Evolutionary conservation across 352 stramenopile genomes (phyloP).

Genomic region (Pythium oligandrum): DNA sequence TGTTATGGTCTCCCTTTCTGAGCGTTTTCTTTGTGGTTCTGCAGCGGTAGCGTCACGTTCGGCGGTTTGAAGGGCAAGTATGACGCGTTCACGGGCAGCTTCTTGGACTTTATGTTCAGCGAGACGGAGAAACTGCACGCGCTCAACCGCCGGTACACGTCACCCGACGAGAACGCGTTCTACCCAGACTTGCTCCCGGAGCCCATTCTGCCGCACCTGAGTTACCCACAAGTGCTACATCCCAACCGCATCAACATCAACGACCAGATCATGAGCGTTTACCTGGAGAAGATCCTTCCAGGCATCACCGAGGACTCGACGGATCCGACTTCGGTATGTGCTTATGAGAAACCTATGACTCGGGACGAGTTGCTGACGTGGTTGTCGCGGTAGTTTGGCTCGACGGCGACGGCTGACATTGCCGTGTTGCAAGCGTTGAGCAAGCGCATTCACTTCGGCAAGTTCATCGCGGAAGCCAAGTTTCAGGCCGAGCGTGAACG

Average conservation of each 20-base stretch:
- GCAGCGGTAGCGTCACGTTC: constrained; percentile 65
- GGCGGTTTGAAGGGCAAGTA: constrained; percentile 83
- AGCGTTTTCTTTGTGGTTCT: background rate
- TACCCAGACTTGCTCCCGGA: constrained; percentile 91
- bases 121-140: constrained; percentile 95
- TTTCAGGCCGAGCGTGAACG: constrained; percentile 89
- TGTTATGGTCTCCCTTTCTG: background rate
- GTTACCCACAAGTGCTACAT: constrained; percentile 92
- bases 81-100: constrained; percentile 76
- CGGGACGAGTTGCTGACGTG: no score
- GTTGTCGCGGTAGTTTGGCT: constrained; percentile 52
- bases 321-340: constrained; percentile 72
- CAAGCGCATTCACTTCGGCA: constrained; percentile 98
- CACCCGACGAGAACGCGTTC: constrained; percentile 97
- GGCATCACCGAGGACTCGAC: constrained; percentile 85
- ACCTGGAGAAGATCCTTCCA: constrained; percentile 94
- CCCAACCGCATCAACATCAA: constrained; percentile 98
- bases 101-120: constrained; percentile 96
- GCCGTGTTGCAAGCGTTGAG: constrained; percentile 93
- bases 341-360: no score
- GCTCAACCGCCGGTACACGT: constrained; percentile 96
- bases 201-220: constrained; percentile 88
- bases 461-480: constrained; percentile 98
- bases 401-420: constrained; percentile 85
- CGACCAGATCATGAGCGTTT: constrained; percentile 94